Conservation (phyloP, 139 green algal genomes). For the Ettlia oleoabundans region DNA sequence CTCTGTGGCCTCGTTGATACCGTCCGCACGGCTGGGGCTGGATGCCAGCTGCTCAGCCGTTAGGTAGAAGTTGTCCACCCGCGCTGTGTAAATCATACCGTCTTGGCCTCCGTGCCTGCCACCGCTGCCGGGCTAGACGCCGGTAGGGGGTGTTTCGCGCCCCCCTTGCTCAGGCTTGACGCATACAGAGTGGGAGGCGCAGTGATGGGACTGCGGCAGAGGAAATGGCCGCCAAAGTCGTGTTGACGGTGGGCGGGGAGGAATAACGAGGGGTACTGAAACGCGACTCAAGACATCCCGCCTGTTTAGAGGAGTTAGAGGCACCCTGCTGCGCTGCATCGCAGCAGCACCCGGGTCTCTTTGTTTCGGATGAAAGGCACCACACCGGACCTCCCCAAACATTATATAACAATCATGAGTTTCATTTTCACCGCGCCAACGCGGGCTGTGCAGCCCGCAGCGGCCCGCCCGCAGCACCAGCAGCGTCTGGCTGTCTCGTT, state of each 20-base stretch:
- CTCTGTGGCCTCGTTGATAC: slow-evolving; percentile 81
- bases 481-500: background rate
- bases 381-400: too few species aligned
- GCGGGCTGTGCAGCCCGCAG: slow-evolving; percentile 18
- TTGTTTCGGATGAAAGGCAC: too few species aligned
- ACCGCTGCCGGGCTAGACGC: background rate
- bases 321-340: too few species aligned
- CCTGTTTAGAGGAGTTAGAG: too few species aligned
- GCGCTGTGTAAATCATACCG: slow-evolving; percentile 66
- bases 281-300: too few species aligned
- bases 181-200: too few species aligned
- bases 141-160: background rate
- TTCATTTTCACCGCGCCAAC: slow-evolving; percentile 8
- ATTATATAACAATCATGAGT: background rate
- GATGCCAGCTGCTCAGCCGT: slow-evolving; percentile 73
- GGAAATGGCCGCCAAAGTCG: too few species aligned
- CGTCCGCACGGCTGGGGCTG: slow-evolving; percentile 72
- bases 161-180: background rate
- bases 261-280: too few species aligned
- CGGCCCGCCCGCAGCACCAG: background rate
- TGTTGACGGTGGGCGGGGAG: too few species aligned
- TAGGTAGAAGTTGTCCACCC: slow-evolving; percentile 91
- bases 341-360: too few species aligned
- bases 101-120: too few species aligned
- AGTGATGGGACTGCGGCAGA: too few species aligned